A percentile compares a stretch with the other conserved stretches of the same genome.
Conservation (phyloP, 495 filamentous ascomycete species). For the Parachaetomium inaequale region DNA sequence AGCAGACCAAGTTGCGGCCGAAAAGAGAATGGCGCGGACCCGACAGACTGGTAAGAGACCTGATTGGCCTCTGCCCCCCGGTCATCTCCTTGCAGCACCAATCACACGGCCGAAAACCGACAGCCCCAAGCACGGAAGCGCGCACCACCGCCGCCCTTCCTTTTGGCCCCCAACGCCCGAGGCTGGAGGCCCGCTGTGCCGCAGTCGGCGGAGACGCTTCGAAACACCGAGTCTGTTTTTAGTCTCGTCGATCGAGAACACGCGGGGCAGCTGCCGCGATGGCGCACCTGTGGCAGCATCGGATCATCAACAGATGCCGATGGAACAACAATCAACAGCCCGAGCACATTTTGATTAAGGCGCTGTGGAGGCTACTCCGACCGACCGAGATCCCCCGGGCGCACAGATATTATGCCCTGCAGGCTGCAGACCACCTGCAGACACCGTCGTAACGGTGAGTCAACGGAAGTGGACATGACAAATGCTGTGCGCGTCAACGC, state of each 20-base stretch:
- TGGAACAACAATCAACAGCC: not conserved
- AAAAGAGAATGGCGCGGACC: slow-evolving; percentile 11
- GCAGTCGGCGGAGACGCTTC: slow-evolving; percentile 15
- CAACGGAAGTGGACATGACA: not conserved
- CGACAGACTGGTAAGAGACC: slow-evolving; percentile 14
- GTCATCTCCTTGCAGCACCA: not conserved
- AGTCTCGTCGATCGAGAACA: not conserved
- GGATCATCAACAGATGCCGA: not conserved
- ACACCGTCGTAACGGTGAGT: slow-evolving; percentile 3
- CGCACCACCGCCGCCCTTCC: not conserved
- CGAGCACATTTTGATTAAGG: not conserved
- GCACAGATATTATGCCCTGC: not conserved
- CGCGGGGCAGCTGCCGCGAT: too few species aligned
- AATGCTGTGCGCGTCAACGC: not conserved
- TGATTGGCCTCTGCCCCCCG: slow-evolving; percentile 2
- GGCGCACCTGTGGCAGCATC: not conserved
- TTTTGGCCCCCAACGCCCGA: slow-evolving; percentile 1
- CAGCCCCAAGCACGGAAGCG: slow-evolving; percentile 2
- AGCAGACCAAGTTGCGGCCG: not conserved
- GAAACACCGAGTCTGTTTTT: slow-evolving; percentile 16
- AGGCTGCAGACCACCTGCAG: slow-evolving; percentile 6
- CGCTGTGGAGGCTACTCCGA: not conserved
- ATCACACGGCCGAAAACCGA: not conserved
- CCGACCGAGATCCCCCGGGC: not conserved
- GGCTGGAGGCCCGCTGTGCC: slow-evolving; percentile 12